Evolutionary conservation across 495 filamentous ascomycete species (phyloP).

Genomic region (Darksidea phi): DNA sequence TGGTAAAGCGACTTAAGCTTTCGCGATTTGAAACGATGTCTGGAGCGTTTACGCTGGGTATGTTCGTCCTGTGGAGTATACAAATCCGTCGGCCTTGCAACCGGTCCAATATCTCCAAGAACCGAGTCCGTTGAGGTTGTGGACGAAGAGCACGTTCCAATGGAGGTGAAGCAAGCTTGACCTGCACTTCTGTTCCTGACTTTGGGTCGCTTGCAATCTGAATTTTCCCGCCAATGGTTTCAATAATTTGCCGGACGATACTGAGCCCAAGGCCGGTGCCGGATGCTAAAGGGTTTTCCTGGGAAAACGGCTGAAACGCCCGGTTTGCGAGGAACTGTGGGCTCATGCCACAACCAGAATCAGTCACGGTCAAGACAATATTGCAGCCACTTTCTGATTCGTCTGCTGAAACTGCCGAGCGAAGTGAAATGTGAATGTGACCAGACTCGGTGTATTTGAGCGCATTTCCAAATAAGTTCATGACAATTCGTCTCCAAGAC

Average conservation of each 20-base stretch:
- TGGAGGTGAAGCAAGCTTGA: constrained; percentile 22
- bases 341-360: constrained; percentile 41
- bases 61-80: neutral
- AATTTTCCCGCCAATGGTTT: constrained; percentile 33
- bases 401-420: neutral
- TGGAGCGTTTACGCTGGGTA: too few species aligned
- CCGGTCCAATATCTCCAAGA: constrained; percentile 4
- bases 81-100: constrained; percentile 13
- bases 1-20: neutral
- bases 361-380: constrained; percentile 32
- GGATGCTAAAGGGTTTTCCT: constrained; percentile 38
- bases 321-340: constrained; percentile 33
- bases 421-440: constrained; percentile 35
- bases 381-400: neutral
- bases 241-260: constrained; percentile 40
- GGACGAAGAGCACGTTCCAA: neutral
- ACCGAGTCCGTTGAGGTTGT: neutral
- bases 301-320: constrained; percentile 39
- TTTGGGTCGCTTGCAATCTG: constrained; percentile 26
- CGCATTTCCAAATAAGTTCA: constrained; percentile 43
- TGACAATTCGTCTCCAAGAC: constrained; percentile 35
- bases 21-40: neutral
- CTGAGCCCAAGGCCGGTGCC: constrained; percentile 43
- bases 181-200: constrained; percentile 33
- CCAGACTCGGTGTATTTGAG: constrained; percentile 42